Evolutionary conservation across 805 yeast genomes (phyloP).

Genomic region (Monosporozyma servazzii): DNA sequence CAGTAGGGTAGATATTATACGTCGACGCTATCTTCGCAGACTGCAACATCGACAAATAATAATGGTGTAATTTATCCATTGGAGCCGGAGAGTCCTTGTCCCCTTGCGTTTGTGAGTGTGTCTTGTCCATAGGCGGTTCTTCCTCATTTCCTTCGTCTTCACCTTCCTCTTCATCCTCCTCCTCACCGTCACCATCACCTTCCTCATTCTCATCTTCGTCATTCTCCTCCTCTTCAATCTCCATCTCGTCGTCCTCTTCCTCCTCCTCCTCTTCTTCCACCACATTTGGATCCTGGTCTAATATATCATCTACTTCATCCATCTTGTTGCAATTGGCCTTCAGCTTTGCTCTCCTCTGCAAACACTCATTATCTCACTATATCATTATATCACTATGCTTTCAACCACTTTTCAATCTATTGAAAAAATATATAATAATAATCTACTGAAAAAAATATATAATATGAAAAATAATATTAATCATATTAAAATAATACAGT

Average conservation of each 20-base stretch:
- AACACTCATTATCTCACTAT: too few relatives aligned
- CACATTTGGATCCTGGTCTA: constrained; percentile 23
- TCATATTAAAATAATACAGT: too few relatives aligned
- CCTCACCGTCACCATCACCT: constrained; percentile 17
- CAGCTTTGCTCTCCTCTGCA: too few relatives aligned
- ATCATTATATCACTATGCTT: too few relatives aligned
- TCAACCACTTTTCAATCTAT: too few relatives aligned
- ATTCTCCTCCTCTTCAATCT: constrained; percentile 14
- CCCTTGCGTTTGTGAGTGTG: too few relatives aligned
- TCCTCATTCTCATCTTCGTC: constrained; percentile 21
- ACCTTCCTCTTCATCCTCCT: constrained; percentile 19
- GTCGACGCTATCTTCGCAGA: constrained; percentile 44
- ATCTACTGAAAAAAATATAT: too few relatives aligned
- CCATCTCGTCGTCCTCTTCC: constrained; percentile 18
- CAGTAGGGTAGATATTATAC: constrained; percentile 72
- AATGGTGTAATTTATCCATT: constrained; percentile 21
- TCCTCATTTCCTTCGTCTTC: constrained; percentile 7
- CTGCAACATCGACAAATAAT: constrained; percentile 27
- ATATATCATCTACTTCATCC: constrained; percentile 28
- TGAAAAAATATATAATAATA: too few relatives aligned
- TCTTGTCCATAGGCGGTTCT: constrained; percentile 9
- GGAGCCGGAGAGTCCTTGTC: constrained; percentile 3
- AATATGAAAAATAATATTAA: too few relatives aligned
- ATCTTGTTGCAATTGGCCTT: too few relatives aligned
- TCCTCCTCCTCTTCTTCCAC: constrained; percentile 22